Percentiles rank a stretch among this genome's conserved stretches.
Evolutionary conservation across 148 eudicot species (phyloP).

Genomic region (Bassia scoparia): DNA sequence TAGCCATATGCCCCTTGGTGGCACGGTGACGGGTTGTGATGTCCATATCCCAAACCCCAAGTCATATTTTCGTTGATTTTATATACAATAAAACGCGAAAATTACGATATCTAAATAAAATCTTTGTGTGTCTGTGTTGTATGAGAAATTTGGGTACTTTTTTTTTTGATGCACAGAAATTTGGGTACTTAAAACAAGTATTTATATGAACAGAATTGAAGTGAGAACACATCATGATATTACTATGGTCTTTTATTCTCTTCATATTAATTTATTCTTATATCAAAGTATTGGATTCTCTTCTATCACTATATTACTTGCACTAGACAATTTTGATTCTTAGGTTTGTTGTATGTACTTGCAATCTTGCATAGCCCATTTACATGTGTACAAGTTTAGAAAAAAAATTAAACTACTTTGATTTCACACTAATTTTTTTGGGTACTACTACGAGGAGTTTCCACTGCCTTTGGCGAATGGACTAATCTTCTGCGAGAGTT

Average conservation of each 20-base stretch:
- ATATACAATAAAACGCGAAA: no score
- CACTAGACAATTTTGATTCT: neutral
- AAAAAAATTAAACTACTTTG: no score
- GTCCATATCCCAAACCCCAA: slow-evolving; percentile 24
- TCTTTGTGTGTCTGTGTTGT: neutral
- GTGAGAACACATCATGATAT: neutral
- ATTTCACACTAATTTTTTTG: no score
- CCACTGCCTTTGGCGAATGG: no score
- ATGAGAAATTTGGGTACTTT: neutral
- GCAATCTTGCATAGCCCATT: no score
- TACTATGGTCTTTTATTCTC: neutral
- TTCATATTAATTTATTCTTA: neutral
- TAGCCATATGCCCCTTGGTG: slow-evolving; percentile 13
- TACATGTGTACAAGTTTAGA: no score
- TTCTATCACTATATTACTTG: neutral
- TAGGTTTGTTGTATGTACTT: no score
- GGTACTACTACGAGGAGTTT: no score
- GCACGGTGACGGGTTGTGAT: slow-evolving; percentile 17
- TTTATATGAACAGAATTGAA: neutral
- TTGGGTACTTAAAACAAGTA: no score
- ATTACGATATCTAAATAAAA: no score
- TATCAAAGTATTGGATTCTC: slow-evolving; percentile 6
- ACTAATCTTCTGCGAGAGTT: no score
- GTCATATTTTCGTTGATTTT: slow-evolving; percentile 14
- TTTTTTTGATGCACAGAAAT: neutral